Evolutionary conservation across 2,329 filamentous ascomycete species (phyloP), one percentile per base, ranked within the genome.

Genomic region (Pyricularia sp.): DNA sequence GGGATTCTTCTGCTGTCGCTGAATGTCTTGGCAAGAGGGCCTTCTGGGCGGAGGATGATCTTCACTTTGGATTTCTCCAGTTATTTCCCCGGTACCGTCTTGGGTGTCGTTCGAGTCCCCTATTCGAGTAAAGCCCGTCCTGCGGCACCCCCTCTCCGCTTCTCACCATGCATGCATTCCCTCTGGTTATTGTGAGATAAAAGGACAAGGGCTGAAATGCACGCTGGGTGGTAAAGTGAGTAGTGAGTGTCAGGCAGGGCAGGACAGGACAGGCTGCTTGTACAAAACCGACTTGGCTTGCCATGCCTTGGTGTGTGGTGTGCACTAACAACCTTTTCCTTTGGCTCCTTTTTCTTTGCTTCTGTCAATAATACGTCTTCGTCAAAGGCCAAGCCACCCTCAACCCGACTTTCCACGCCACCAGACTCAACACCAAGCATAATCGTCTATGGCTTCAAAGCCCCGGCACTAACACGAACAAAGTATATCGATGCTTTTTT

Each of bases 201-300:
- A 61, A 23, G 23, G 25, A 23, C 58, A 25, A 25, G 58, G 58
- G n/a, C 25, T 61, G 23, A 6, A 61, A 61, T 61, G 42, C 25
- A 26, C 9, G 58, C n/a, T 6, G n/a, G n/a, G 11, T 33, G 31
- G 31, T 4, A 33, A 33, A 33, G 5, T n/a, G n/a, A n/a, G n/a
- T n/a, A n/a, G n/a, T n/a, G n/a, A n/a, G 23, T 59, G 55, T 20
- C 2, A 50, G 20, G 42, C 42, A 50, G 42, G 42, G n/a, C 7
- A n/a, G 42, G 7, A 7, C 10, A 11, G 10, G 42, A 50, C 2
- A n/a, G 42, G 7, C 42, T n/a, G 20, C 14, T 50, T 61, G 25
- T 61, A 61, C 58, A 61, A 61, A 26, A 61, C 58, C 58, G 58
- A 61, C 58, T 61, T 61, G 58, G 58, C 58, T 61, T 61, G 58